These are phyloP conservation scores for Saccharomycopsis sp. DNA, from an alignment of 805 yeast species.

Conservation along the genomic window DNA sequence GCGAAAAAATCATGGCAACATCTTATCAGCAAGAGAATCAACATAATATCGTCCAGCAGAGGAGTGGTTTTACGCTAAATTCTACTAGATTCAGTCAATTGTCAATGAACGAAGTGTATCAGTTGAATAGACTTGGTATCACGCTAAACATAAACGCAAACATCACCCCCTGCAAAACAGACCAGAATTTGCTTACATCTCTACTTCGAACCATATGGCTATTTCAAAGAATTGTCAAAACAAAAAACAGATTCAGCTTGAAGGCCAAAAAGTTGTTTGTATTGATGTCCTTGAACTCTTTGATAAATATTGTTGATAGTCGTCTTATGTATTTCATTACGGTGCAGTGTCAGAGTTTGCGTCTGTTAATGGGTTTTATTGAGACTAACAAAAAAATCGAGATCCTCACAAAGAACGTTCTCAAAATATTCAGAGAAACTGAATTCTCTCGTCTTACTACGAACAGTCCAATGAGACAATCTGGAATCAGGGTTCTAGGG, in stretches of 20 bases:
- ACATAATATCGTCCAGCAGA: no score
- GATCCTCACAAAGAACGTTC: neutral
- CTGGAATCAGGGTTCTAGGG: neutral
- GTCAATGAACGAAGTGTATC: neutral
- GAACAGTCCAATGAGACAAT: neutral
- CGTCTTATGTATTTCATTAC: neutral
- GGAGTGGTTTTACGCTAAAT: no score
- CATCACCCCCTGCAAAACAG: neutral
- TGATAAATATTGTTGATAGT: neutral
- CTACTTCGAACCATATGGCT: neutral
- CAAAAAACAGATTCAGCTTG: neutral
- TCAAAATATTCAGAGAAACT: neutral
- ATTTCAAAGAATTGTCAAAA: neutral
- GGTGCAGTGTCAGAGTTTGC: neutral
- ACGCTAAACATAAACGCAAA: neutral
- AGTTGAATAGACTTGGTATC: neutral
- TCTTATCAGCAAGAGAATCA: neutral
- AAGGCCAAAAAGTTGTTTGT: neutral
- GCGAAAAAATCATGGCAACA: conserved; percentile 5
- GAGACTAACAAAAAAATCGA: neutral
- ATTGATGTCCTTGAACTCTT: neutral
- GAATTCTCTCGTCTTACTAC: neutral
- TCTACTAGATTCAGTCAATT: neutral
- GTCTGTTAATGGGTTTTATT: neutral
- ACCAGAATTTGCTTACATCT: neutral